These are phyloP conservation scores for Platismatia glauca DNA, from an alignment of 495 filamentous ascomycete genomes.

Conservation along the genomic window DNA sequence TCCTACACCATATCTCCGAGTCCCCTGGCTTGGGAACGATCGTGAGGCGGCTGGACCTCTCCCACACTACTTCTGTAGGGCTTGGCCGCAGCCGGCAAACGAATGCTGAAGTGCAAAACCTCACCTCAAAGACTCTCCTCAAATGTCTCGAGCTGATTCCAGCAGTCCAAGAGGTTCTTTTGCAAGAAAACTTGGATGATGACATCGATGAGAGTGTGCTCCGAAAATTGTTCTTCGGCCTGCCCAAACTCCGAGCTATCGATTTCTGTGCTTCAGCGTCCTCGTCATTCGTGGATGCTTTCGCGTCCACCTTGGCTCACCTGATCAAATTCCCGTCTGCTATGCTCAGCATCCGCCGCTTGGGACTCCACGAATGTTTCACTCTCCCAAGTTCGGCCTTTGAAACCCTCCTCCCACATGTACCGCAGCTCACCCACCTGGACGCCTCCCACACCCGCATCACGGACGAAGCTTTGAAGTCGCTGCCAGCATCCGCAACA, in stretches of 20 bases:
- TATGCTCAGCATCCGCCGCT: conserved; percentile 52
- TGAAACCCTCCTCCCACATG: conserved; percentile 59
- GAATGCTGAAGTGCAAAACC: conserved; percentile 69
- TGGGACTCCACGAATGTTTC: conserved; percentile 77
- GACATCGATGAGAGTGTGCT: conserved; percentile 63
- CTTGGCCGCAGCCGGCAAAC: conserved; percentile 72
- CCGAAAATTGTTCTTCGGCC: conserved; percentile 56
- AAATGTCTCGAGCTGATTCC: conserved; percentile 68
- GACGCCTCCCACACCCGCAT: conserved; percentile 75
- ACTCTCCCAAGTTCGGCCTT: conserved; percentile 61
- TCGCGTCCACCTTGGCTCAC: conserved; percentile 39
- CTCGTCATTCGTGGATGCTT: conserved; percentile 56
- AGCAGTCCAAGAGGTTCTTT: conserved; percentile 69
- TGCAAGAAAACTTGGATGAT: conserved; percentile 76
- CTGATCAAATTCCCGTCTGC: conserved; percentile 36
- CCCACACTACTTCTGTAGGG: conserved; percentile 77
- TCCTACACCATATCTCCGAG: conserved; percentile 58
- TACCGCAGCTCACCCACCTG: conserved; percentile 65
- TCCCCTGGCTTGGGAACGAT: conserved; percentile 68
- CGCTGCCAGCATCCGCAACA: conserved; percentile 60
- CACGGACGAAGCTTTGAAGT: conserved; percentile 59
- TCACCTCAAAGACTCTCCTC: conserved; percentile 68
- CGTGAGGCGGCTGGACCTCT: conserved; percentile 76
- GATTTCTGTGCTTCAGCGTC: conserved; percentile 77
- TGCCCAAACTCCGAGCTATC: conserved; percentile 59